Evolutionary conservation across 345 rosid genomes (phyloP).

Genomic region (Angophora floribunda): DNA sequence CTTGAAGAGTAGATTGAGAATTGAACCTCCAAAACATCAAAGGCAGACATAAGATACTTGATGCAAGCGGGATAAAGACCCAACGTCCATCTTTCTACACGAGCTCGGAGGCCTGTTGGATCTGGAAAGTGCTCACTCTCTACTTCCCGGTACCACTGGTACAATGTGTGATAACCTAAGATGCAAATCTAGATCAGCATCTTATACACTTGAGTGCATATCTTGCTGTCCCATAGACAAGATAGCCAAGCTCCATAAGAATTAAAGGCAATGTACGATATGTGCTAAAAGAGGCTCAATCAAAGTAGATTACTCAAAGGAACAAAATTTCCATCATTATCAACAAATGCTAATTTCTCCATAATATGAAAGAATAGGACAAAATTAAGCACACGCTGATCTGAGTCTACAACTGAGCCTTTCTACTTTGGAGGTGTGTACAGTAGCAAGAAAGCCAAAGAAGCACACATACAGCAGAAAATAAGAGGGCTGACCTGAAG

Average conservation of each 20-base stretch:
- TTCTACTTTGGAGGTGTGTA: not conserved
- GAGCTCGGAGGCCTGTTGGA: constrained; percentile 93
- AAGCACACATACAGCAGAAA: not conserved
- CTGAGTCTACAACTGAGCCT: not conserved
- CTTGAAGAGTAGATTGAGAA: not conserved
- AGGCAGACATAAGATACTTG: constrained; percentile 97
- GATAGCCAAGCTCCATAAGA: not conserved
- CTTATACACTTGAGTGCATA: not conserved
- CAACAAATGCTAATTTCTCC: not conserved
- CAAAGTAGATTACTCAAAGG: not conserved
- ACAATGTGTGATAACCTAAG: constrained; percentile 87
- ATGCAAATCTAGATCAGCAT: not conserved
- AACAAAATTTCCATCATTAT: not conserved
- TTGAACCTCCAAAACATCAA: constrained; percentile 93
- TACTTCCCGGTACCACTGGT: constrained; percentile 89
- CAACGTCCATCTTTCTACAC: constrained; percentile 95
- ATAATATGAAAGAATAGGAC: not conserved
- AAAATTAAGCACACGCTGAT: not conserved
- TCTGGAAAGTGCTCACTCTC: constrained; percentile 97
- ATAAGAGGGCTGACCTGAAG: constrained; percentile 45
- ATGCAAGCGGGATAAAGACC: constrained; percentile 98
- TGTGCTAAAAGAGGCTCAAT: not conserved
- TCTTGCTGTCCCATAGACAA: not conserved
- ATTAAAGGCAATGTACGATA: not conserved
- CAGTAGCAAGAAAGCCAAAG: not conserved